Conservation (phyloP, 2,329 filamentous ascomycete genomes). For the Nigrospora osmanthi region DNA sequence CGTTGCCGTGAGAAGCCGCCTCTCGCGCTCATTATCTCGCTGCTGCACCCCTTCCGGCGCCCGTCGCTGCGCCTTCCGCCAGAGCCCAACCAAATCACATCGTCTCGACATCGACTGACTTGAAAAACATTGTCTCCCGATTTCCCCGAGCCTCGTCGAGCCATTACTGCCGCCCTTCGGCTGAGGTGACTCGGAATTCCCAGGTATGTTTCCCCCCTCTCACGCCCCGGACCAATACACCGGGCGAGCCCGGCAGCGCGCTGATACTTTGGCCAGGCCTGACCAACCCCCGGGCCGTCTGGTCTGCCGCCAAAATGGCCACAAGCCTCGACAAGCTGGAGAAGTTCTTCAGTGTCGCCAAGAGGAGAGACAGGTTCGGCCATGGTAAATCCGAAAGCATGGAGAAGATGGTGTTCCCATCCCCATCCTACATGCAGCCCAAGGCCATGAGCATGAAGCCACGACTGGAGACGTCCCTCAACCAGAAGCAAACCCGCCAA, state of each 20-base stretch:
- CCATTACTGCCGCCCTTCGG: not conserved
- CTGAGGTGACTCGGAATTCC: not conserved
- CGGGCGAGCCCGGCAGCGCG: no score
- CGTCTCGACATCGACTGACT: no score
- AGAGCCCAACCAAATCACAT: no score
- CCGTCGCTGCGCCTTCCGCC: no score
- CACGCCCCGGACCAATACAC: no score
- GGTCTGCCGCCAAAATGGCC: conserved; percentile 29
- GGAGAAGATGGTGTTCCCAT: conserved; percentile 12
- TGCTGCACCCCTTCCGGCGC: no score
- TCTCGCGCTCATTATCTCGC: conserved; percentile 7
- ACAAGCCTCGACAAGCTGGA: conserved; percentile 40
- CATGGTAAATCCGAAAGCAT: conserved; percentile 4
- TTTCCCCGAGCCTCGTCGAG: no score
- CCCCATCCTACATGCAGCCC: conserved; percentile 42
- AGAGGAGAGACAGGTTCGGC: conserved; percentile 22
- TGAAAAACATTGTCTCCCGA: no score
- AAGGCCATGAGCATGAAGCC: conserved; percentile 47
- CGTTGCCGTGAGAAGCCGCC: not conserved
- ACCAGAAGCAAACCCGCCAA: not conserved
- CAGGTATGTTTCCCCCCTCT: not conserved
- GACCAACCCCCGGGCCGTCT: no score
- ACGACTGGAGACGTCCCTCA: conserved; percentile 33
- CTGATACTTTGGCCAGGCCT: no score
- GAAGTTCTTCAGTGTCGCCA: conserved; percentile 38